phyloP scores from a whole-genome alignment of 495 filamentous ascomycete species.

The Penicillium goetzii region DNA sequence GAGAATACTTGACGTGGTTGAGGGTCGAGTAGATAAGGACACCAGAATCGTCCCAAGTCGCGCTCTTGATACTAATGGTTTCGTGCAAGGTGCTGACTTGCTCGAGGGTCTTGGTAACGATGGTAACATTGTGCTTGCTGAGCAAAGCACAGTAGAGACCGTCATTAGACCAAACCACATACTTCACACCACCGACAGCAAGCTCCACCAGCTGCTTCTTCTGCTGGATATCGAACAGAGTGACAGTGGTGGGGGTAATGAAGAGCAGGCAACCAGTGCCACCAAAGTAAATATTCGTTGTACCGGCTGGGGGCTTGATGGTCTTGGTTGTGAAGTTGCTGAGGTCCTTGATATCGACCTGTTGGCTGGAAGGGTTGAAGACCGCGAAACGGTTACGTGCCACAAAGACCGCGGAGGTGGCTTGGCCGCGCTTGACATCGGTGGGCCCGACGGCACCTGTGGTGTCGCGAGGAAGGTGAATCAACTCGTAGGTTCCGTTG shows the following conservation, averaged over 20 bases:
- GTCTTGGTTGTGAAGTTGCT: slow-evolving; percentile 93
- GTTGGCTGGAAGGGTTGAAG: slow-evolving; percentile 82
- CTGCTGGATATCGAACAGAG: slow-evolving; percentile 96
- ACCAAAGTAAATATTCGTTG: slow-evolving; percentile 95
- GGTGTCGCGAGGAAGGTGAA: slow-evolving; percentile 88
- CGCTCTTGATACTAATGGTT: slow-evolving; percentile 99
- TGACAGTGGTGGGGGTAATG: slow-evolving; percentile 82
- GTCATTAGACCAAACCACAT: slow-evolving; percentile 98
- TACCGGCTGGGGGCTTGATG: slow-evolving; percentile 85
- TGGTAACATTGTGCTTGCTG: slow-evolving; percentile 98
- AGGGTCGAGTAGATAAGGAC: slow-evolving; percentile 98
- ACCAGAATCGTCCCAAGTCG: slow-evolving; percentile 98
- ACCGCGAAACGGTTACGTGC: slow-evolving; percentile 97
- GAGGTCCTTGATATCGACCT: slow-evolving; percentile 98
- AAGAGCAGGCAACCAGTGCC: slow-evolving; percentile 92
- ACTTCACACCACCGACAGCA: slow-evolving; percentile 90
- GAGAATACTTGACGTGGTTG: slow-evolving; percentile 98
- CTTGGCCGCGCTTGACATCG: slow-evolving; percentile 87
- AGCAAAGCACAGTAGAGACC: slow-evolving; percentile 91
- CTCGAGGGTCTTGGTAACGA: slow-evolving; percentile 91
- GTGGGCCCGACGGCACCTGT: slow-evolving; percentile 90
- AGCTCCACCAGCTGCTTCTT: slow-evolving; percentile 95
- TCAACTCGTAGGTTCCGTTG: slow-evolving; percentile 88
- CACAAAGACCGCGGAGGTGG: slow-evolving; percentile 93
- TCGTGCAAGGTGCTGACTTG: slow-evolving; percentile 97